Conservation (phyloP, 129 eudicot species). For the Tanacetum coccineum region DNA sequence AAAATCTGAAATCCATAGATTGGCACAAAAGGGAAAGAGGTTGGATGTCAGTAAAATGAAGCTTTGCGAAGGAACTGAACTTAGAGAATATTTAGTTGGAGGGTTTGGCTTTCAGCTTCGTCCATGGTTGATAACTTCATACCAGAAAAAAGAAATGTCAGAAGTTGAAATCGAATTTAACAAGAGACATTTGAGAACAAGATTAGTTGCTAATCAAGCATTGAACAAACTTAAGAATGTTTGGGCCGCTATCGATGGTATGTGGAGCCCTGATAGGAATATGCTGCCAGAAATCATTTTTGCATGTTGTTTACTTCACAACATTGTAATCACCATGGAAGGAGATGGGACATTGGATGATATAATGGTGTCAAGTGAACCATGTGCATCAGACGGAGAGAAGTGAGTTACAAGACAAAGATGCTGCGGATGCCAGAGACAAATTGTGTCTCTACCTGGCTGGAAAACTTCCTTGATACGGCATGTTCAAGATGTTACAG, state of each 20-base stretch:
- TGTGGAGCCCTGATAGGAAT: conserved; percentile 65
- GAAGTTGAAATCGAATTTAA: conserved; percentile 42
- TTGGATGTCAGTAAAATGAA: conserved; percentile 22
- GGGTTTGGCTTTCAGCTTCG: conserved; percentile 43
- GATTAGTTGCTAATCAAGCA: conserved; percentile 49
- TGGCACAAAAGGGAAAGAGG: conserved; percentile 35
- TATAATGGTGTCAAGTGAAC: neutral
- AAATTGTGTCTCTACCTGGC: conserved; percentile 40
- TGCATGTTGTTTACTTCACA: conserved; percentile 64
- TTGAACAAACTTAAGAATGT: conserved; percentile 49
- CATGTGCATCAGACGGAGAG: too few species aligned
- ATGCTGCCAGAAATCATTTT: conserved; percentile 48
- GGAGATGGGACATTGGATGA: conserved; percentile 32
- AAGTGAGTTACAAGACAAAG: neutral
- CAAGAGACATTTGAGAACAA: conserved; percentile 40
- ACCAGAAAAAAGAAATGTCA: conserved; percentile 30
- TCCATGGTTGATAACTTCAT: conserved; percentile 79
- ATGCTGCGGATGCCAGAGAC: conserved; percentile 42
- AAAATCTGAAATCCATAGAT: conserved; percentile 35
- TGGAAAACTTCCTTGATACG: conserved; percentile 24
- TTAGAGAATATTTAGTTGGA: conserved; percentile 57
- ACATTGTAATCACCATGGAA: conserved; percentile 42
- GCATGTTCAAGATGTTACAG: neutral
- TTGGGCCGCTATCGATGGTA: conserved; percentile 54
- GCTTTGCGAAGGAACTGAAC: neutral